Percentiles rank a stretch among this genome's conserved stretches.
These are phyloP conservation scores for Gossypium sturtianum DNA, from an alignment of 345 rosid genomes.

Conservation along the genomic window DNA sequence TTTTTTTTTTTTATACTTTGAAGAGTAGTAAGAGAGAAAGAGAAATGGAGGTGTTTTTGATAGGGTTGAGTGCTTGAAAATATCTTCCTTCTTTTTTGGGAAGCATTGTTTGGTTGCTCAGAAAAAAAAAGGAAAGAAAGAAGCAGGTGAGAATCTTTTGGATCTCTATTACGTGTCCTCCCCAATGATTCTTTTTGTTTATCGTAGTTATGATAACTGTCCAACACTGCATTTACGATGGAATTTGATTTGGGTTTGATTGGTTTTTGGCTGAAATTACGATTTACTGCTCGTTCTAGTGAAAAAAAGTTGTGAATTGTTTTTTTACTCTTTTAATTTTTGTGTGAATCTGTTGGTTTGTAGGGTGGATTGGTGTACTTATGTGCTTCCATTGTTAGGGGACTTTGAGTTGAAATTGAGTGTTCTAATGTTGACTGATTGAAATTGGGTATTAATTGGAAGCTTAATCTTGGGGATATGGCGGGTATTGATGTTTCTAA, in stretches of 20 bases:
- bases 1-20: background rate
- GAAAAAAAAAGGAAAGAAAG: background rate
- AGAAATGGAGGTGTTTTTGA: conserved; percentile 7
- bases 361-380: conserved; percentile 13
- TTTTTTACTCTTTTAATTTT: background rate
- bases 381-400: conserved; percentile 7
- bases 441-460: background rate
- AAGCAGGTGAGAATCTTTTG: background rate
- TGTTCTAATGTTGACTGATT: conserved; percentile 19
- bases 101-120: background rate
- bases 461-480: conserved; percentile 29
- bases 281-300: background rate
- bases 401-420: conserved; percentile 1
- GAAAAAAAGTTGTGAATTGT: background rate
- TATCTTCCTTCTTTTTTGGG: background rate
- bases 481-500: conserved; percentile 73
- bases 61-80: conserved; percentile 21
- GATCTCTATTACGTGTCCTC: background rate
- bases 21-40: conserved; percentile 20
- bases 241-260: background rate
- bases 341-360: conserved; percentile 1
- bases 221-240: background rate
- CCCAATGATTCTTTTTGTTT: background rate
- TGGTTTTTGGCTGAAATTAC: background rate
- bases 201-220: background rate